phyloP scores from a whole-genome alignment of 306 rosid species.

The Malus asiatica region DNA sequence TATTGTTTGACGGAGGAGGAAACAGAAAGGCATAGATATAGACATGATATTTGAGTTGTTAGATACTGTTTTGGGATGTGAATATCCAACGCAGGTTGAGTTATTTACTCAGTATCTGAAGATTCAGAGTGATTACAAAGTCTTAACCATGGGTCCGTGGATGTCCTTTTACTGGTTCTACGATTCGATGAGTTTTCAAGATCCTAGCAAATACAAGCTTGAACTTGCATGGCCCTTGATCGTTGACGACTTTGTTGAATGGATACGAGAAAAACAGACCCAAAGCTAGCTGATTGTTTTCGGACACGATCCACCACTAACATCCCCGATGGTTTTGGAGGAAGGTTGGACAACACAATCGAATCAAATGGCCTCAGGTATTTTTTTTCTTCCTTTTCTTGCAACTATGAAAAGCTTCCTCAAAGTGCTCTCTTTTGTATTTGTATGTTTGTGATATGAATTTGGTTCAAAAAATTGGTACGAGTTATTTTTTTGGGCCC shows the following conservation, averaged over 20 bases:
- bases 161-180: slow-evolving; percentile 90
- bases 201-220: slow-evolving; percentile 55
- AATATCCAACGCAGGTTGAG: slow-evolving; percentile 61
- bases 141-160: slow-evolving; percentile 91
- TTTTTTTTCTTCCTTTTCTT: slow-evolving; percentile 10
- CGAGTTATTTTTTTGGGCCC: no score
- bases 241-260: slow-evolving; percentile 86
- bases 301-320: not conserved
- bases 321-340: slow-evolving; percentile 33
- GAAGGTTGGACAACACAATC: slow-evolving; percentile 17
- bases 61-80: slow-evolving; percentile 71
- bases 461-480: slow-evolving; percentile 10
- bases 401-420: not conserved
- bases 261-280: slow-evolving; percentile 58
- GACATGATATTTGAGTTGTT: slow-evolving; percentile 87
- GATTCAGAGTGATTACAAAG: slow-evolving; percentile 90
- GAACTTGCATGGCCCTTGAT: slow-evolving; percentile 95
- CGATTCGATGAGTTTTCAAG: slow-evolving; percentile 81
- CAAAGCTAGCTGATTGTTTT: slow-evolving; percentile 15
- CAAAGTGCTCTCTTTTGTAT: not conserved
- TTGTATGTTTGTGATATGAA: slow-evolving; percentile 19
- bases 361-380: slow-evolving; percentile 28
- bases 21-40: slow-evolving; percentile 93
- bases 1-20: slow-evolving; percentile 99
- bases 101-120: slow-evolving; percentile 73